A percentile compares a stretch with the other conserved stretches of the same genome.
Evolutionary conservation across 495 filamentous ascomycete genomes (phyloP).

Genomic region (Talaromyces nanjingensis): DNA sequence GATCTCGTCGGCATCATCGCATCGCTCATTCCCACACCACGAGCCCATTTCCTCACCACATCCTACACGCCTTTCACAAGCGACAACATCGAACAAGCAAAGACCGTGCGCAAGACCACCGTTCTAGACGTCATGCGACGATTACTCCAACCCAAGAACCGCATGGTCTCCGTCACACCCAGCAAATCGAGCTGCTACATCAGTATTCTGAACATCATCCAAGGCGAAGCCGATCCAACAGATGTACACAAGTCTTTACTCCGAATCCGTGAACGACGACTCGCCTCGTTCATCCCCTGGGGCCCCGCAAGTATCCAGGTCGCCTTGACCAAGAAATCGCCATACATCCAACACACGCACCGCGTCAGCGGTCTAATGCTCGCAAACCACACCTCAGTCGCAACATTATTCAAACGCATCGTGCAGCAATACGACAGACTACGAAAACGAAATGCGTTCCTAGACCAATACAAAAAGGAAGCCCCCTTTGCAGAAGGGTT

Average conservation of each 20-base stretch:
- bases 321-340: constrained; percentile 90
- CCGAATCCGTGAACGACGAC: constrained; percentile 85
- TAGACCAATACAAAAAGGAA: constrained; percentile 93
- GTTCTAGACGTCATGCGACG: constrained; percentile 96
- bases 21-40: constrained; percentile 89
- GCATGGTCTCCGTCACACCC: constrained; percentile 95
- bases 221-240: constrained; percentile 94
- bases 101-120: constrained; percentile 95
- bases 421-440: constrained; percentile 84
- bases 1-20: constrained; percentile 95
- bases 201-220: constrained; percentile 96
- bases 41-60: constrained; percentile 96
- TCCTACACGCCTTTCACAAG: constrained; percentile 96
- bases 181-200: constrained; percentile 98
- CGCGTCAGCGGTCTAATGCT: constrained; percentile 96
- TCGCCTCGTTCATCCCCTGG: constrained; percentile 98
- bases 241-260: constrained; percentile 97
- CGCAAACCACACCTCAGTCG: constrained; percentile 95
- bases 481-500: constrained; percentile 83
- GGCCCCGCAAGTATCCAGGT: constrained; percentile 98
- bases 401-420: constrained; percentile 92
- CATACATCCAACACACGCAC: constrained; percentile 79
- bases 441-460: constrained; percentile 91
- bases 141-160: constrained; percentile 93
- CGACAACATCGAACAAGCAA: constrained; percentile 90